These are phyloP conservation scores for Detonula confervacea DNA, from an alignment of 352 stramenopile genomes.

Conservation along the genomic window DNA sequence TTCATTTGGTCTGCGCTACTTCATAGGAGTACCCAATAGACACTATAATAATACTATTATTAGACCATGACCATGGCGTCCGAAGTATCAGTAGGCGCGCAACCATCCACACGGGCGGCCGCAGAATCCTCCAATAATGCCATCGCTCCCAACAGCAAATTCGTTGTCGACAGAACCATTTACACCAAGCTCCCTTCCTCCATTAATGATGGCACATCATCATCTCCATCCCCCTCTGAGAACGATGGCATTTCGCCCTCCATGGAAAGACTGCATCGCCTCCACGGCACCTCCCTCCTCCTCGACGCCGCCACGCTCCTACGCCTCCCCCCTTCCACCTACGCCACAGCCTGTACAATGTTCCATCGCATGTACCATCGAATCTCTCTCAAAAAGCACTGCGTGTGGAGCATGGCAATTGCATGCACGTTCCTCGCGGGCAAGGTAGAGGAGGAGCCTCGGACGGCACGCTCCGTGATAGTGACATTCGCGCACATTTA, in stretches of 20 bases:
- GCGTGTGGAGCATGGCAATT: conserved; percentile 76
- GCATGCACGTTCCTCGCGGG: conserved; percentile 62
- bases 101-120: no score
- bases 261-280: conserved; percentile 68
- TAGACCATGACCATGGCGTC: no score
- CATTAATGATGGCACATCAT: conserved; percentile 4
- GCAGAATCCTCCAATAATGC: not conserved
- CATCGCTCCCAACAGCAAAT: not conserved
- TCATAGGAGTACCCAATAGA: no score
- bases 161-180: conserved; percentile 22
- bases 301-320: conserved; percentile 38
- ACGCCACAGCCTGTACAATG: conserved; percentile 69
- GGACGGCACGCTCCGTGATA: conserved; percentile 44
- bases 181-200: conserved; percentile 2
- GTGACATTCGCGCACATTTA: conserved; percentile 67
- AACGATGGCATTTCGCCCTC: conserved; percentile 33
- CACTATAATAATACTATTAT: no score
- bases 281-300: conserved; percentile 75
- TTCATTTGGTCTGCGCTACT: no score
- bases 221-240: conserved; percentile 56
- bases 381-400: conserved; percentile 50
- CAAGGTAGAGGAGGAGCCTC: conserved; percentile 74
- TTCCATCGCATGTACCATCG: conserved; percentile 80
- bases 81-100: not conserved
- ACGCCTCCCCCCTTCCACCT: conserved; percentile 53